Percentiles rank a stretch among this genome's conserved stretches.
These are phyloP conservation scores for Botrytis deweyae DNA, from an alignment of 2,329 filamentous ascomycete species.

Conservation along the genomic window DNA sequence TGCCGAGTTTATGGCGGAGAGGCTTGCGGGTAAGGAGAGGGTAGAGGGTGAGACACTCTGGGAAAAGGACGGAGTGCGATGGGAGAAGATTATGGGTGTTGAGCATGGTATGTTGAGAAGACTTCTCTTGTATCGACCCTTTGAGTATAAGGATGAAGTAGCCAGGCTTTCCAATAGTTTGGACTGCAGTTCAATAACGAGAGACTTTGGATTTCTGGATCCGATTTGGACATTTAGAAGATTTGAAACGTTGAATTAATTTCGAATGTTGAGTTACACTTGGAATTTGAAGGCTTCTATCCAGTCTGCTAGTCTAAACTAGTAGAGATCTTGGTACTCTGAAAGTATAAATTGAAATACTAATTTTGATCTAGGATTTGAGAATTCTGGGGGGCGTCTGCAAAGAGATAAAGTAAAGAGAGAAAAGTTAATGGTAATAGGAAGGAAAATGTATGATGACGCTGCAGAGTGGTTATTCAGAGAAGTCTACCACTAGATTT, in stretches of 20 bases:
- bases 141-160: background rate
- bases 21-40: conserved; percentile 22
- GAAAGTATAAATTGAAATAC: background rate
- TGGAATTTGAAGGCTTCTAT: background rate
- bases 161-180: background rate
- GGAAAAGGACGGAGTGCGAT: conserved; percentile 18
- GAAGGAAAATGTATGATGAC: conserved; percentile 16
- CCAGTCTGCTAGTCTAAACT: background rate
- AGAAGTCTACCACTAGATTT: conserved; percentile 15
- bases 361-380: conserved; percentile 3
- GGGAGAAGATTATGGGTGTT: conserved; percentile 19
- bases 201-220: background rate
- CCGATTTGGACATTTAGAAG: background rate
- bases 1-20: conserved; percentile 28
- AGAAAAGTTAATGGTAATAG: background rate
- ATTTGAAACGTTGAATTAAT: background rate
- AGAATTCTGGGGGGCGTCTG: background rate
- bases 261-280: background rate
- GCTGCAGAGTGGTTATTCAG: conserved; percentile 18
- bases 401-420: background rate
- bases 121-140: background rate
- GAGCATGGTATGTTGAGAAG: conserved; percentile 16
- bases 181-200: background rate
- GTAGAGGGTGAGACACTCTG: conserved; percentile 6
- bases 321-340: background rate